Evolutionary conservation across 2,329 filamentous ascomycete species (phyloP).

Genomic region (Nemania sp.): DNA sequence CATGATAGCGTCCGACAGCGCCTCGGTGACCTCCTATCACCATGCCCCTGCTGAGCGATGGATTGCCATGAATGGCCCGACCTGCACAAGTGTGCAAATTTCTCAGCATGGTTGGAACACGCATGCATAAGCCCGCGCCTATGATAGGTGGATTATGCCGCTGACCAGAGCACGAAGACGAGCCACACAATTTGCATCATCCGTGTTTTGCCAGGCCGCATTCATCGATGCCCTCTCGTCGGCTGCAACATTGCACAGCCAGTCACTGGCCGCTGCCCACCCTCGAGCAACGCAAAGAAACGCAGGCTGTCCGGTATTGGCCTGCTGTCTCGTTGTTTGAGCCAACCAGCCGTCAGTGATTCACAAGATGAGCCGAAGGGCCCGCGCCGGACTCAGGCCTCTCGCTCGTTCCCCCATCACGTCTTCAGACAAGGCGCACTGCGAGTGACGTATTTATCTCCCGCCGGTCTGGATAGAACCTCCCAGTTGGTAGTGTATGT

Average conservation of each 20-base stretch:
- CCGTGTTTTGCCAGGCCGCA: conserved; percentile 27
- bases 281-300: conserved; percentile 30
- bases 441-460: conserved; percentile 10
- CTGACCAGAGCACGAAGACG: conserved; percentile 32
- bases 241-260: conserved; percentile 41
- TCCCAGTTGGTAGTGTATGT: conserved; percentile 22
- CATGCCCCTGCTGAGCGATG: conserved; percentile 12
- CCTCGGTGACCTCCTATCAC: conserved; percentile 15
- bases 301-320: conserved; percentile 22
- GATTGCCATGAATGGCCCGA: conserved; percentile 22
- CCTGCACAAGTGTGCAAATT: conserved; percentile 22
- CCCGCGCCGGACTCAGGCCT: conserved; percentile 25
- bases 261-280: conserved; percentile 36
- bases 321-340: conserved; percentile 27
- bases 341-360: conserved; percentile 28
- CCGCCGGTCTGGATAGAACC: conserved; percentile 13
- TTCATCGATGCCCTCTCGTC: conserved; percentile 29
- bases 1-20: conserved; percentile 16
- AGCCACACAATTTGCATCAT: conserved; percentile 39
- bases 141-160: conserved; percentile 38
- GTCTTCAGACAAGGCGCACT: not conserved
- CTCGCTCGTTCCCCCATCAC: conserved; percentile 13
- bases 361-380: conserved; percentile 24
- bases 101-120: conserved; percentile 20
- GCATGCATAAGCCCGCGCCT: conserved; percentile 32